Evolutionary conservation across 192 early-diverging fungal genomes (phyloP), one percentile per base, ranked within the genome.

Genomic region (Gonapodya prolifera): DNA sequence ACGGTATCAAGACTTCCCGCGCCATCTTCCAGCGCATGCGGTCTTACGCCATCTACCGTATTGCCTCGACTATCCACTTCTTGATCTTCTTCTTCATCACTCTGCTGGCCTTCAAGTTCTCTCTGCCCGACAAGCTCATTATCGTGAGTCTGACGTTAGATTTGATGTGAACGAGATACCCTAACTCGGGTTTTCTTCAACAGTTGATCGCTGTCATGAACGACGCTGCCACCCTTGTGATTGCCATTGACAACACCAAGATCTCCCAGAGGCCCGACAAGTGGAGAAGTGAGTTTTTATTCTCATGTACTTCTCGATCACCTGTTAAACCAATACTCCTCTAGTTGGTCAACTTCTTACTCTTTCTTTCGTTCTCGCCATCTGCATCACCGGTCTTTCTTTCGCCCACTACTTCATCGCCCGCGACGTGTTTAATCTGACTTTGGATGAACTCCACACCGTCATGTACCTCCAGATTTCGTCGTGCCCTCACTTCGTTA

Each of bases 391-490:
- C 1, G 86, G 77, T 18, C 83, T 93, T 71, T 94, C 94, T 29
- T 96, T 95, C 81, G 90, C 89, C 17, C 91, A 92, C 77, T 96
- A 90, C 82, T 98, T 92, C 80, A 80, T 94, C 34, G 94, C 94
- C 34, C 80, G 84, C 34, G 86, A 92, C 75, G 85, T 86, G 13
- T 91, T 91, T 33, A 76, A 86, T 71, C 84, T 82, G 83, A 87
- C 91, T 80, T 82, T 87, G 29, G 80, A 79, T 29, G 35, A 83
- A 16, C 84, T 96, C 35, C 89, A 95, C 80, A 92, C 96, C 33
- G 92, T 95, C 82, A 96, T 97, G 89, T 96, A 97, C 83, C 88
- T 97, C 35, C 91, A 97, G 77, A 93, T 97, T 76, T 95, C 94
- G 23, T 94, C 92, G 18, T 89, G 87, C 76, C 93, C 93, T 36